A percentile compares a stretch with the other conserved stretches of the same genome.
These are phyloP conservation scores for Plasmodium gaboni DNA, from an alignment of 169 alveolate species.

Conservation along the genomic window DNA sequence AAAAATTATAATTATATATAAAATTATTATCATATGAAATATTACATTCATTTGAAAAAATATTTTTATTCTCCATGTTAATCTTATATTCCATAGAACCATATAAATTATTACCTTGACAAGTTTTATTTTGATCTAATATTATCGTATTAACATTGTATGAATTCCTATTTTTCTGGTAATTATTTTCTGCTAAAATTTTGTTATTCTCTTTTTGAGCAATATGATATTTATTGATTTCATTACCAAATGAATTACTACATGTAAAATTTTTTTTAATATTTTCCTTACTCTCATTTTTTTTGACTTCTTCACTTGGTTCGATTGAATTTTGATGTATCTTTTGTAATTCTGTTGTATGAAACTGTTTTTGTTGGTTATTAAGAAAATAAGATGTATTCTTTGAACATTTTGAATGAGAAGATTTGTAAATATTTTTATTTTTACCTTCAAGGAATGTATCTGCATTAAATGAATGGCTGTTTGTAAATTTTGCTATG, in stretches of 20 bases:
- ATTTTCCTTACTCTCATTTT: slow-evolving; percentile 23
- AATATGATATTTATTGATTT: not conserved
- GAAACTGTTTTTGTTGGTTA: not conserved
- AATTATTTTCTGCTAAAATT: slow-evolving; percentile 9
- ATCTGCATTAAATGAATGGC: not conserved
- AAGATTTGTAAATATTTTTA: slow-evolving; percentile 15
- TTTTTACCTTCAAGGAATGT: slow-evolving; percentile 7
- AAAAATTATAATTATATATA: slow-evolving; percentile 14
- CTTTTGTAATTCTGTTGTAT: slow-evolving; percentile 1
- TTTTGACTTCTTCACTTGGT: not conserved
- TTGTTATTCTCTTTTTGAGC: not conserved
- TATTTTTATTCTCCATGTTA: not conserved
- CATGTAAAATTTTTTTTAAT: not conserved
- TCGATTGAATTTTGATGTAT: slow-evolving; percentile 3
- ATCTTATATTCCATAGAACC: too few relatives aligned
- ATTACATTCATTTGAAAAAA: not conserved
- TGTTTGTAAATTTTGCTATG: not conserved
- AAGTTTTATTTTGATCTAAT: not conserved
- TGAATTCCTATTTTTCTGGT: not conserved
- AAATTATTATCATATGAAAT: slow-evolving; percentile 16
- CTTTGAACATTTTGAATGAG: not conserved
- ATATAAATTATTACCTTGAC: not conserved
- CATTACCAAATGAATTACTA: not conserved
- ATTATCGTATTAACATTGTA: not conserved
- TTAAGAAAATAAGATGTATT: not conserved